These are phyloP conservation scores for Vaccinium macrocarpon DNA, from an alignment of 148 eudicot genomes.

Conservation along the genomic window DNA sequence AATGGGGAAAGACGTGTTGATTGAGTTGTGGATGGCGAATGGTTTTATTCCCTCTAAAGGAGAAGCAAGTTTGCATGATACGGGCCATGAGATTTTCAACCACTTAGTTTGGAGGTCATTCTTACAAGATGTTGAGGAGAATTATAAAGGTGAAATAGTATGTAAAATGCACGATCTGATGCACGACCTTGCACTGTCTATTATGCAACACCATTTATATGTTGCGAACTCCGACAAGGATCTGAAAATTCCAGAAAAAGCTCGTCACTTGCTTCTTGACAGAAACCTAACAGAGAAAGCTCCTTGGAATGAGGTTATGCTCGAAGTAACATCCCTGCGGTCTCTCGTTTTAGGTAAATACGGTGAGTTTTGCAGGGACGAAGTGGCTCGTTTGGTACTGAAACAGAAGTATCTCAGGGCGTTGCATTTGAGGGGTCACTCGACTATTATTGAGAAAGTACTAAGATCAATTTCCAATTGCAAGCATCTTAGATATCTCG, in stretches of 20 bases:
- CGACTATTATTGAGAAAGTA: background rate
- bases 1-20: background rate
- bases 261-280: background rate
- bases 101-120: conserved; percentile 10
- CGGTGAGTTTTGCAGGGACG: no score
- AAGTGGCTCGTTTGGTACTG: no score
- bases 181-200: conserved; percentile 13
- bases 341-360: background rate
- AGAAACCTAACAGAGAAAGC: no score
- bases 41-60: conserved; percentile 6
- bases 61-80: background rate
- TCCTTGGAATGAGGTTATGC: background rate
- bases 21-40: conserved; percentile 14
- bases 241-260: background rate
- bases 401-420: background rate
- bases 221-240: background rate
- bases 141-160: background rate
- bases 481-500: background rate
- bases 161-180: conserved; percentile 22
- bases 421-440: background rate
- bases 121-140: conserved; percentile 10
- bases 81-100: background rate
- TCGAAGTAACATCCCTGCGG: background rate
- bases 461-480: background rate
- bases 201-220: background rate